Evolutionary conservation across 768 basidiomycete species (phyloP).

Genomic region (Mycena vulgaris): DNA sequence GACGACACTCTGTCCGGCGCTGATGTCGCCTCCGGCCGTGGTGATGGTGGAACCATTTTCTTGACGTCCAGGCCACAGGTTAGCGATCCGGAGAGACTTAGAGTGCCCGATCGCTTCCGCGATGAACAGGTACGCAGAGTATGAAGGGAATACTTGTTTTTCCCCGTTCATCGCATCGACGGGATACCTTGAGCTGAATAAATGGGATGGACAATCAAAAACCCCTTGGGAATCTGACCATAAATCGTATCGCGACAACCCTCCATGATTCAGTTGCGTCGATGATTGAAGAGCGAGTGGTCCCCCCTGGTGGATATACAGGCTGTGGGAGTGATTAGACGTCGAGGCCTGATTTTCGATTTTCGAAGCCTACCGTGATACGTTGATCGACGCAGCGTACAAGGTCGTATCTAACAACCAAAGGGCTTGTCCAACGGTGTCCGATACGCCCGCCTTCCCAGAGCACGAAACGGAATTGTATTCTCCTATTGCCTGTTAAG

Average conservation of each 20-base stretch:
- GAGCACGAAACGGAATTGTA: slow-evolving; percentile 71
- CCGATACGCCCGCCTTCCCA: slow-evolving; percentile 64
- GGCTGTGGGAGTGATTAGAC: slow-evolving; percentile 44
- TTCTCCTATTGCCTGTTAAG: slow-evolving; percentile 54
- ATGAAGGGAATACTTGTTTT: slow-evolving; percentile 67
- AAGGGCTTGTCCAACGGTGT: slow-evolving; percentile 70
- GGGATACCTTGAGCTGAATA: slow-evolving; percentile 56
- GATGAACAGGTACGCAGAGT: slow-evolving; percentile 67
- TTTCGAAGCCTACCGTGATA: slow-evolving; percentile 56
- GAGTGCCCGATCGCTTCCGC: slow-evolving; percentile 64
- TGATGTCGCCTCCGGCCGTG: slow-evolving; percentile 62
- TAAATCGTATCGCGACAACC: slow-evolving; percentile 60
- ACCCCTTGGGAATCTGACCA: slow-evolving; percentile 50
- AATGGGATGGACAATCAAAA: background rate
- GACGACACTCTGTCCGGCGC: slow-evolving; percentile 63
- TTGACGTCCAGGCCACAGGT: slow-evolving; percentile 68
- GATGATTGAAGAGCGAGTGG: slow-evolving; percentile 66
- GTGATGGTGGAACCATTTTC: slow-evolving; percentile 68
- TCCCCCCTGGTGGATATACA: slow-evolving; percentile 71
- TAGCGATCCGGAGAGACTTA: slow-evolving; percentile 59
- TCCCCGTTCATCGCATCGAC: slow-evolving; percentile 64
- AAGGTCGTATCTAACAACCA: slow-evolving; percentile 67
- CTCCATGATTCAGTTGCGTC: slow-evolving; percentile 66
- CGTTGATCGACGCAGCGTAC: slow-evolving; percentile 65
- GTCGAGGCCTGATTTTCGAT: background rate